phyloP scores from a whole-genome alignment of 805 yeast genomes.

The Spathaspora girioi region DNA sequence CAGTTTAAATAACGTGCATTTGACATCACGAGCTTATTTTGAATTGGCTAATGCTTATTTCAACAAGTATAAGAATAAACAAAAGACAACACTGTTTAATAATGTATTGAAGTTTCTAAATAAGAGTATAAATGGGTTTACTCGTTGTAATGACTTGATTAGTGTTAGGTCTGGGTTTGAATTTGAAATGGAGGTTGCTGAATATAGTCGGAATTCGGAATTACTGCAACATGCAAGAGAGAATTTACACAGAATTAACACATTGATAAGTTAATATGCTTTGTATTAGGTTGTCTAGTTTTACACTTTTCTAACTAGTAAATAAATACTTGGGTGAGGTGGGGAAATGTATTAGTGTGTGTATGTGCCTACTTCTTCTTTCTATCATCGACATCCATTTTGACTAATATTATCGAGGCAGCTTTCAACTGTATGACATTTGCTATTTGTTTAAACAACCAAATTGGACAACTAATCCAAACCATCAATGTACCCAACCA shows the following conservation, averaged over 20 bases:
- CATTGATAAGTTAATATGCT: neutral
- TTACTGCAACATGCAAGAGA: constrained; percentile 27
- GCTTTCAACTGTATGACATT: constrained; percentile 84
- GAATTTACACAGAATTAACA: constrained; percentile 19
- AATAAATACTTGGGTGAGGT: neutral
- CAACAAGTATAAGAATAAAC: constrained; percentile 1
- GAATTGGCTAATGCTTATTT: constrained; percentile 21
- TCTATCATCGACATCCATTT: constrained; percentile 58
- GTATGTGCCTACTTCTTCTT: constrained; percentile 1
- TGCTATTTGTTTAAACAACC: constrained; percentile 86
- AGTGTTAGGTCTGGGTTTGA: constrained; percentile 38
- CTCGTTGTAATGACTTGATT: constrained; percentile 30
- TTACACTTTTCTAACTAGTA: neutral
- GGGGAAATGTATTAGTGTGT: neutral
- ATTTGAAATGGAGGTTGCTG: constrained; percentile 37
- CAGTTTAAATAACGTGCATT: constrained; percentile 34
- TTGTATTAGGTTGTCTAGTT: neutral
- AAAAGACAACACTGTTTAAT: constrained; percentile 18
- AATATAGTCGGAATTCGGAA: constrained; percentile 21
- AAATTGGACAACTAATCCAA: constrained; percentile 71
- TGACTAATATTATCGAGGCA: constrained; percentile 81
- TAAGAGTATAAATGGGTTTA: constrained; percentile 43
- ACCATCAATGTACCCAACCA: constrained; percentile 61
- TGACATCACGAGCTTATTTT: constrained; percentile 32
- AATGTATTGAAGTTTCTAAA: constrained; percentile 37